Base-by-base conservation (phyloP, 2,329 filamentous ascomycete genomes). In the Fusarium sp. region DNA sequence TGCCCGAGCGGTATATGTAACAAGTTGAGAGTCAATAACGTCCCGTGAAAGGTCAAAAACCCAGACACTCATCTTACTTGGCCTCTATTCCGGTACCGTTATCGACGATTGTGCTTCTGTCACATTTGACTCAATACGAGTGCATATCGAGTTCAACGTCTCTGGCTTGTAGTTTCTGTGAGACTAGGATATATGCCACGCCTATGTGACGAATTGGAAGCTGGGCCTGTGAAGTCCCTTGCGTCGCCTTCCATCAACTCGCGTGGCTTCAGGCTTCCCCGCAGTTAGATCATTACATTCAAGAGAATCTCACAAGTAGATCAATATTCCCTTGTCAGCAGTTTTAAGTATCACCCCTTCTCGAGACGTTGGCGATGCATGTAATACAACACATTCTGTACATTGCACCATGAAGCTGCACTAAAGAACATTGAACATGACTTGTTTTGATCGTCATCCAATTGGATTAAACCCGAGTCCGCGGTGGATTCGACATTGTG, bases 391-490 rank as follows among this genome's bases (percentile, higher is more conserved):
- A 12, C 23, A 53, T 37, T 37, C 34, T 37, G 32, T 4, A 37
- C 59, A 61, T 28, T 40, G 42, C 28, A 47, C 18, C 20, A 49
- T 41, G 23, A n/a, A 27, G 13, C 49, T 25, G 34, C 23, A 42
- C 12, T n/a, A 51, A 11, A 53, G 8, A 53, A 20, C 4, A 55
- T 55, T 49, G 48, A 58, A 50, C 34, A 51, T 66, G 48, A 60
- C 55, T 69, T 62, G 43, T 42, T 53, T 58, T 45, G 21, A 34
- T 28, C 20, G n/a, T 34, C n/a, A 21, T 27, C 72, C 69, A 74
- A 74, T 75, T 72, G 69, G 69, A 69, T 71, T 12, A 12, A 37
- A 61, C 49, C 59, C 63, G 61, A 42, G 34, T 55, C 68, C 59
- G 64, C 62, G 61, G 59, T 46, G 47, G 54, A 71, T 67, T 74